Evolutionary conservation across 306 rosid genomes (phyloP).

Genomic region (Trifolium fragiferum): DNA sequence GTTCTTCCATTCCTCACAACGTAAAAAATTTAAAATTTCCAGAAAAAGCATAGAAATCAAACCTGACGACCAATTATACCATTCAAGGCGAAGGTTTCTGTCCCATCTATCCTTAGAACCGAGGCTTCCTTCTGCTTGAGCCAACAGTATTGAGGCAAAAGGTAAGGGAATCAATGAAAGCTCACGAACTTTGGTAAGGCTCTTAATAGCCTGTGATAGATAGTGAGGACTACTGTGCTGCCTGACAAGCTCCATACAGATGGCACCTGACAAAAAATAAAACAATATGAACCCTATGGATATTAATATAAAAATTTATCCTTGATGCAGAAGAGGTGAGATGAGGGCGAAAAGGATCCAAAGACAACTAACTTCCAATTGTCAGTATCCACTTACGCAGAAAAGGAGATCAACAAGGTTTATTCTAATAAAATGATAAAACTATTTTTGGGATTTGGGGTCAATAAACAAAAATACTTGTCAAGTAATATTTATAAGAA

Average conservation of each 20-base stretch:
- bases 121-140: constrained; percentile 91
- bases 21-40: constrained; percentile 4
- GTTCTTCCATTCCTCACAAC: constrained; percentile 23
- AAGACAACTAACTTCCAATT: not conserved
- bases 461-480: not conserved
- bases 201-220: constrained; percentile 61
- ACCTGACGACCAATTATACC: constrained; percentile 96
- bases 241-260: constrained; percentile 80
- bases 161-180: constrained; percentile 66
- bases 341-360: not conserved
- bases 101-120: constrained; percentile 85
- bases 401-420: not conserved
- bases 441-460: not conserved
- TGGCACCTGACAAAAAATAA: constrained; percentile 61
- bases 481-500: constrained; percentile 6
- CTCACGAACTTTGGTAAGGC: constrained; percentile 66
- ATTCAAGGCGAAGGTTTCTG: constrained; percentile 70
- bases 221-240: constrained; percentile 48
- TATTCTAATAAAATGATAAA: constrained; percentile 3
- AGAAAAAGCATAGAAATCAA: constrained; percentile 43
- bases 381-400: not conserved
- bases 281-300: constrained; percentile 34
- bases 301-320: constrained; percentile 8
- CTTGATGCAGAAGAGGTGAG: not conserved
- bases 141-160: constrained; percentile 64